Percentiles rank a stretch among this genome's conserved stretches.
These are phyloP conservation scores for Cystobasidiaceae sp. DNA, from an alignment of 1,284 basidiomycete species.

Conservation along the genomic window DNA sequence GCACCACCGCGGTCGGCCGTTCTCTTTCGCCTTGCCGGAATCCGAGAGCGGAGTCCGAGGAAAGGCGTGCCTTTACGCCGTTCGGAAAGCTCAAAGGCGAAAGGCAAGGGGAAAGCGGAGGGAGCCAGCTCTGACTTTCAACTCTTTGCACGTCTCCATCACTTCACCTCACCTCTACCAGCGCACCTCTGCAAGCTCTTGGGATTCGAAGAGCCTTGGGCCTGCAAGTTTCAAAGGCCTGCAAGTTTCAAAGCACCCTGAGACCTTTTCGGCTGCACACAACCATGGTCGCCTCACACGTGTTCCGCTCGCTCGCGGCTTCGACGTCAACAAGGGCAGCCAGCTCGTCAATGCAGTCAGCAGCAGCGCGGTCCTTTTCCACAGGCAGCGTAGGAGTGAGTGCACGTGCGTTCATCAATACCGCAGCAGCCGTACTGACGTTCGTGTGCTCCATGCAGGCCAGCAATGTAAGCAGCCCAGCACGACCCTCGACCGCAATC, in stretches of 20 bases:
- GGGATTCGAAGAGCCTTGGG: background rate
- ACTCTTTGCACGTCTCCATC: background rate
- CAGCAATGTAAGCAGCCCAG: slow-evolving; percentile 7
- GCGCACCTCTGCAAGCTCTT: background rate
- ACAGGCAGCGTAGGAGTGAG: background rate
- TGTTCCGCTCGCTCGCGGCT: background rate
- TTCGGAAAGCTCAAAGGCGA: too few relatives aligned
- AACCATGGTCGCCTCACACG: background rate
- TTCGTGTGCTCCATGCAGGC: background rate
- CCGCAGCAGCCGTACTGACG: background rate
- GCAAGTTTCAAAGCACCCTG: background rate
- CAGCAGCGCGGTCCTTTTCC: background rate
- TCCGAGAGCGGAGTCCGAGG: too few relatives aligned
- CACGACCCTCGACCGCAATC: background rate
- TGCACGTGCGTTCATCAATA: background rate
- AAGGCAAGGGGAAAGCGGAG: background rate
- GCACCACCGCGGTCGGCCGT: too few relatives aligned
- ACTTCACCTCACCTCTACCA: background rate
- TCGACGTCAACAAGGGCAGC: too few relatives aligned
- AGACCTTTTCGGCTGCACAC: background rate
- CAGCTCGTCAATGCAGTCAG: background rate
- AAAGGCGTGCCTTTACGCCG: too few relatives aligned
- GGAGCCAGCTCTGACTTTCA: background rate
- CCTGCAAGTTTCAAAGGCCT: background rate
- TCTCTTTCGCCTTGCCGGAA: too few relatives aligned